A percentile compares a stretch with the other conserved stretches of the same genome.
These are phyloP conservation scores for Penium margaritaceum DNA, from an alignment of 139 green algal genomes.

Conservation along the genomic window DNA sequence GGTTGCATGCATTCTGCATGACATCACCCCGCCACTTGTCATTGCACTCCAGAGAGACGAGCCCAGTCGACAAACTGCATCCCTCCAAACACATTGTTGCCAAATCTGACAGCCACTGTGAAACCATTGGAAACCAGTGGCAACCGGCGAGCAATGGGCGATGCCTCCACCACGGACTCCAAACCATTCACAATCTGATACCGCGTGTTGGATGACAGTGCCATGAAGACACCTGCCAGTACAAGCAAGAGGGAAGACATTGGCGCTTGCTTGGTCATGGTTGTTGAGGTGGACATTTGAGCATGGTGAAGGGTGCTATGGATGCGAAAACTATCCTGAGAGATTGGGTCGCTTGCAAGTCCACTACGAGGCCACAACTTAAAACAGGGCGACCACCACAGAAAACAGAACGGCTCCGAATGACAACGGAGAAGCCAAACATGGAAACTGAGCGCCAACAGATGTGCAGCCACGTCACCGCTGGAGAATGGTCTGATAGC, in stretches of 20 bases:
- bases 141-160: neutral
- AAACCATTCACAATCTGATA: slow-evolving; percentile 63
- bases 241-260: neutral
- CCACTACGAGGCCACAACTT: neutral
- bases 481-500: no score
- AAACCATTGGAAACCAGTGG: slow-evolving; percentile 62
- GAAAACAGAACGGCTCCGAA: no score
- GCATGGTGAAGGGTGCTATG: neutral
- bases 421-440: no score
- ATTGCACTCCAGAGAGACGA: slow-evolving; percentile 83
- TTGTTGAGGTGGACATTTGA: neutral
- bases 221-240: slow-evolving; percentile 81
- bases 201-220: slow-evolving; percentile 78
- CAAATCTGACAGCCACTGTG: slow-evolving; percentile 79
- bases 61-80: slow-evolving; percentile 70
- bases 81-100: slow-evolving; percentile 86
- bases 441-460: no score
- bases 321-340: neutral
- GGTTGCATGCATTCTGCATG: no score
- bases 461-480: no score
- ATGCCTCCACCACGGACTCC: slow-evolving; percentile 36
- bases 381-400: no score
- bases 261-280: neutral
- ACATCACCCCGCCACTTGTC: no score
- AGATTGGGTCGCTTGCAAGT: neutral